These are phyloP conservation scores for Yamadazyma diddensiae DNA, from an alignment of 1,139 yeast genomes.

Conservation along the genomic window DNA sequence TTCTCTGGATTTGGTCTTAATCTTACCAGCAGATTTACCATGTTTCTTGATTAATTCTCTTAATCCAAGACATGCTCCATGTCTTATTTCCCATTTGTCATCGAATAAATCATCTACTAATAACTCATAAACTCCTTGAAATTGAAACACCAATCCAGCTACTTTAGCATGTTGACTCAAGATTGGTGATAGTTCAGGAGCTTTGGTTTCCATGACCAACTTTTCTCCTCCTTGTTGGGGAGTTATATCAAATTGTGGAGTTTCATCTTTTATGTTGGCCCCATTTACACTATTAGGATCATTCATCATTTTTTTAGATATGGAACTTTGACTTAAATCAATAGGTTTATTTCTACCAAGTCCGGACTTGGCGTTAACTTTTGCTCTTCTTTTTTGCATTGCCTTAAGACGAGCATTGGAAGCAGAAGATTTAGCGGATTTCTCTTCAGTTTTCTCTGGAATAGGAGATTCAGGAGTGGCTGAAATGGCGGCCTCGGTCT, in stretches of 20 bases:
- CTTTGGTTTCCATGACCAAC: constrained; percentile 78
- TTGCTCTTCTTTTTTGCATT: constrained; percentile 90
- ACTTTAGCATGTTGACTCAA: constrained; percentile 74
- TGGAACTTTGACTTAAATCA: constrained; percentile 76
- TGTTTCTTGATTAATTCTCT: constrained; percentile 84
- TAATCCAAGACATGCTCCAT: constrained; percentile 92
- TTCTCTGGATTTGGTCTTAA: constrained; percentile 54
- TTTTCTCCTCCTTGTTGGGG: constrained; percentile 79
- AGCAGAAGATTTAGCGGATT: constrained; percentile 21
- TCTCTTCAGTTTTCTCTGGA: constrained; percentile 11
- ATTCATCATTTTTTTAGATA: constrained; percentile 57
- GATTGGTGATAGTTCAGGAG: constrained; percentile 65
- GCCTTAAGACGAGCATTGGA: constrained; percentile 85
- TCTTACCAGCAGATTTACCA: constrained; percentile 84
- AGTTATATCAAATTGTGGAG: constrained; percentile 55
- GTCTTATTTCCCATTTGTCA: constrained; percentile 92
- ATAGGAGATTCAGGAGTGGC: constrained; percentile 1
- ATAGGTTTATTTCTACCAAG: constrained; percentile 54
- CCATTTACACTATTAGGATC: constrained; percentile 22
- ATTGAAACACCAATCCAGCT: constrained; percentile 86
- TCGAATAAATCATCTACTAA: constrained; percentile 77
- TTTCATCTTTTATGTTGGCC: constrained; percentile 13
- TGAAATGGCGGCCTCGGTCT: constrained; percentile 14
- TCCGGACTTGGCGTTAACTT: constrained; percentile 67
- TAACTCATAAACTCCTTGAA: constrained; percentile 93